Evolutionary conservation across 2,329 filamentous ascomycete species (phyloP), one percentile per base, ranked within the genome.

Genomic region (Sclerotinia spermophila): DNA sequence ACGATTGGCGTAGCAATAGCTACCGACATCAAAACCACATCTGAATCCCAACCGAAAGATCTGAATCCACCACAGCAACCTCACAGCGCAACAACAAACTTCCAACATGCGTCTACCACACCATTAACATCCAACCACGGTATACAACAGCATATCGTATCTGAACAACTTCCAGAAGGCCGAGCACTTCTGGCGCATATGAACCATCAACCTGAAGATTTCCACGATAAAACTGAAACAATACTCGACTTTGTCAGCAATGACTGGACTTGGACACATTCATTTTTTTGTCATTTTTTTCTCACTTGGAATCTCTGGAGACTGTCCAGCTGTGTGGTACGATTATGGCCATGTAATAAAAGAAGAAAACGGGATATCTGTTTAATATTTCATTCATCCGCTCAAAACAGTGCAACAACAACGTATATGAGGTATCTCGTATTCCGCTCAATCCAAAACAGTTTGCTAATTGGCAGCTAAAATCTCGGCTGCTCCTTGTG

Each of bases 401-500:
- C 1, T 65, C 45, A 40, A 24, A 42, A 30, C 3, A 53, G 24
- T 51, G 35, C 35, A 53, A 19, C 35, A 53, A 19, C 30, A 38
- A 64, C 33, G 33, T 30, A 7, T 42, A 24, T 33, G 5, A 45
- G 45, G 45, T 66, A 42, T 66, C 45, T 53, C 17, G n/a, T 21
- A 65, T 24, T 53, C 17, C 35, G n/a, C 42, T 40, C 24, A 40
- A 65, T 24, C 10, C 17, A 65, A n/a, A 17, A 40, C 5, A 27
- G 5, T n/a, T 60, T 3, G 71, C 64, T 74, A 89, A 75, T 85
- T 89, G 27, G 87, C 87, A 30, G 87, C 83, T 71, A 89, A 74
- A 59, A 89, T 88, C 74, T 85, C 85, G 1, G 85, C 86, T 10
- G 86, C 86, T 60, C 87, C 85, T 3, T 85, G 82, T 24, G 84